Conservation (phyloP, 257 asterid species). For the Forsythia suspensa region DNA sequence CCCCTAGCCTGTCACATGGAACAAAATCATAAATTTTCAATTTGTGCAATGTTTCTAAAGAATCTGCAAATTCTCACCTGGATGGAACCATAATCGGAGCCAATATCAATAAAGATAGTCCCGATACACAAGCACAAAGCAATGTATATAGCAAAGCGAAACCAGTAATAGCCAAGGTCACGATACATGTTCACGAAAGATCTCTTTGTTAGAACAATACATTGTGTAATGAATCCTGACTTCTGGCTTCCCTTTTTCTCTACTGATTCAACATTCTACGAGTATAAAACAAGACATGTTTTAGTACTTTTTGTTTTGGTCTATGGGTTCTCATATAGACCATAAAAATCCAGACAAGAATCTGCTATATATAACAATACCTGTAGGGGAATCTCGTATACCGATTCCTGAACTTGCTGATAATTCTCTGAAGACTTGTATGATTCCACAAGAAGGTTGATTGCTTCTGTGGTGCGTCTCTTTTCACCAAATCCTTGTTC, state of each 20-base stretch:
- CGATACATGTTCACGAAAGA: conserved; percentile 64
- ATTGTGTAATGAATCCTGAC: conserved; percentile 55
- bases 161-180: conserved; percentile 68
- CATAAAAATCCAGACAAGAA: background rate
- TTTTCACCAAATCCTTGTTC: conserved; percentile 48
- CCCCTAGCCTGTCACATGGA: conserved; percentile 45
- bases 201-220: conserved; percentile 48
- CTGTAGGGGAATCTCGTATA: conserved; percentile 34
- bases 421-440: conserved; percentile 42
- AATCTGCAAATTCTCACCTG: conserved; percentile 31
- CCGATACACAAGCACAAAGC: conserved; percentile 52
- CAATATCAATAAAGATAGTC: conserved; percentile 46
- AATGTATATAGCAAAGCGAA: conserved; percentile 54
- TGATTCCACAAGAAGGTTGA: conserved; percentile 41
- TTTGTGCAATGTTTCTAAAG: background rate
- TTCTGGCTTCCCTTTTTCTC: conserved; percentile 39
- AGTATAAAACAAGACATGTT: background rate
- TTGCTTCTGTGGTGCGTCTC: conserved; percentile 37
- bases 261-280: conserved; percentile 23
- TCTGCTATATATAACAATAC: conserved; percentile 13
- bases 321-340: background rate
- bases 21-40: background rate
- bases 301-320: background rate
- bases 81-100: conserved; percentile 49
- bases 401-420: conserved; percentile 32